These are phyloP conservation scores for Ceratocystis colombiana DNA, from an alignment of 2,329 filamentous ascomycete genomes.

Conservation along the genomic window DNA sequence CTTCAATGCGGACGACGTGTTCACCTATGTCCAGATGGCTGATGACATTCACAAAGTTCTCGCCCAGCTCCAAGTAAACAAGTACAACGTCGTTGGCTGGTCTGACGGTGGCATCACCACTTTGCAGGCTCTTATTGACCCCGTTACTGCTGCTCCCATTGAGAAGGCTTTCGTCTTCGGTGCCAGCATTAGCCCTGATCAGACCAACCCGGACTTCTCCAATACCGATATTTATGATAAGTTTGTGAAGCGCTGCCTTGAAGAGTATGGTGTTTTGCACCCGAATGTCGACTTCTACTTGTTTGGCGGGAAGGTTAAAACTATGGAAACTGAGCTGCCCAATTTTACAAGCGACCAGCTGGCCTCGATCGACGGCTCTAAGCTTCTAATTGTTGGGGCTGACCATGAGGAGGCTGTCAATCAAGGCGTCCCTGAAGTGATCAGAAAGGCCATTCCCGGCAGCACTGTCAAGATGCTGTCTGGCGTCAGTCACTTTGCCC, in stretches of 20 bases:
- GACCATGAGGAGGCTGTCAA: conserved; percentile 37
- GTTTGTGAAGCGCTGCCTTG: conserved; percentile 33
- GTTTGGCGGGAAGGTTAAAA: conserved; percentile 34
- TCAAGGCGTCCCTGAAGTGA: conserved; percentile 31
- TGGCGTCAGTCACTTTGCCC: conserved; percentile 38
- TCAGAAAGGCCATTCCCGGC: conserved; percentile 34
- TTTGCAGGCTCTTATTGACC: conserved; percentile 33
- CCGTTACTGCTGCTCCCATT: conserved; percentile 31
- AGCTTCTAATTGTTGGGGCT: conserved; percentile 31
- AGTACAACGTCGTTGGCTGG: conserved; percentile 36
- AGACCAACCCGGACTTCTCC: conserved; percentile 34
- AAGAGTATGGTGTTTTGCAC: conserved; percentile 34
- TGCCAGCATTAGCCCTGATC: conserved; percentile 30
- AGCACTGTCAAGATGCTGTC: conserved; percentile 33
- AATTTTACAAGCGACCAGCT: conserved; percentile 31
- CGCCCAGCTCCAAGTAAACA: conserved; percentile 29
- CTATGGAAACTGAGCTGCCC: conserved; percentile 34
- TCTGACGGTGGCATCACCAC: conserved; percentile 36
- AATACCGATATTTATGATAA: conserved; percentile 32
- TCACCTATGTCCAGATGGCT: conserved; percentile 36
- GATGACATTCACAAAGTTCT: conserved; percentile 33
- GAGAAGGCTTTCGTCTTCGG: conserved; percentile 37
- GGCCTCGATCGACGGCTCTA: conserved; percentile 29
- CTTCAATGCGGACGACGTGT: conserved; percentile 32
- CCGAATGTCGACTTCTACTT: conserved; percentile 33